Base-by-base conservation (phyloP, 73 alveolate genomes). In the Durusdinium trenchii region DNA sequence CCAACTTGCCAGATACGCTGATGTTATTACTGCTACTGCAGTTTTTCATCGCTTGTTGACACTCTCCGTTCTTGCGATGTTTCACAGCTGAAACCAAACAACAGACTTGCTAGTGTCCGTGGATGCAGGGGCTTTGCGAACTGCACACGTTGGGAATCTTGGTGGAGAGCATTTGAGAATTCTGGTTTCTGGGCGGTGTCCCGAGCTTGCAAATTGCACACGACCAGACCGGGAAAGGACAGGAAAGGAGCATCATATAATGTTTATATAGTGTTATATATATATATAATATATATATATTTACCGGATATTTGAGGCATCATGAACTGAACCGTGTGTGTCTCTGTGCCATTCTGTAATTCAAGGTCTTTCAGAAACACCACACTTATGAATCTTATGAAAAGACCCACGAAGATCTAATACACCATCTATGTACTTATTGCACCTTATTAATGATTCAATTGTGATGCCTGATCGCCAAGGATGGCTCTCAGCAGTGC, bases 71-170 rank as follows among this genome's bases (percentile, higher is more conserved):
- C n/a, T n/a, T n/a, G n/a, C n/a, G n/a, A n/a, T n/a, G n/a, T n/a
- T n/a, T n/a, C n/a, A n/a, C n/a, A n/a, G n/a, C n/a, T n/a, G n/a
- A 54, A 54, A 40, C 82, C 47, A 78, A 60, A 60, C 14, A 73
- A 69, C 51, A 99, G 99, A 99, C 99, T 99, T 60, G 99, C 99
- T 12, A 99, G 99, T 90, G 99, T 99, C 52, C 99, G 99, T 38
- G 99, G 99, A 81, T 99, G 99, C 99, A 71, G 99, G 99, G 5
- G 99, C 99, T 52, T 92, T 99, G 83, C 99, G 99, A 73, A 95
- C 99, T 28, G 99, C 99, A 18, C 99, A 99, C 95, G 99, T 99
- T 18, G 99, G 99, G 98, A 16, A 5, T 43, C 86, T 90, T 64
- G 96, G 50, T 52, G 3, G 64, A 35, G 10, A 1, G 42, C 73